Conservation (phyloP, 768 basidiomycete genomes). For the Pulveroboletus sp. region DNA sequence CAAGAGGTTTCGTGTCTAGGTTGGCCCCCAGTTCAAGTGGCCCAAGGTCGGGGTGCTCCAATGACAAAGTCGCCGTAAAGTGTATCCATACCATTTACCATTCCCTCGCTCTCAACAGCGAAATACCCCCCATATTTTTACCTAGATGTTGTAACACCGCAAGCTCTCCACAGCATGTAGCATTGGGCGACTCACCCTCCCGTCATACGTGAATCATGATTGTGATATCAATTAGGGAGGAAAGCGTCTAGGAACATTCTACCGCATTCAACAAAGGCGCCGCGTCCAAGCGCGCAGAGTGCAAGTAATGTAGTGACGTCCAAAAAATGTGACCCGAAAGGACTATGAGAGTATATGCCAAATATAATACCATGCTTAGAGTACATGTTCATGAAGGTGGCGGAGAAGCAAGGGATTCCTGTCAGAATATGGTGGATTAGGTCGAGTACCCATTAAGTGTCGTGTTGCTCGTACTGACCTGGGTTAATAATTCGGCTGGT, state of each 20-base stretch:
- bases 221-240: constrained; percentile 21
- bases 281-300: constrained; percentile 15
- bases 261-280: constrained; percentile 11
- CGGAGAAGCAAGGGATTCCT: constrained; percentile 72
- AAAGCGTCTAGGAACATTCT: constrained; percentile 13
- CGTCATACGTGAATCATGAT: constrained; percentile 12
- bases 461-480: constrained; percentile 38
- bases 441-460: constrained; percentile 17
- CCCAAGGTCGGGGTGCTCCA: constrained; percentile 49
- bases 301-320: constrained; percentile 22
- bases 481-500: constrained; percentile 57
- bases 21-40: constrained; percentile 57
- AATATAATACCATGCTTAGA: constrained; percentile 24
- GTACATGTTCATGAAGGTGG: constrained; percentile 46
- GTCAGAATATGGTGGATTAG: constrained; percentile 28
- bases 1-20: constrained; percentile 28
- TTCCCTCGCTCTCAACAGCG: constrained; percentile 40
- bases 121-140: constrained; percentile 23
- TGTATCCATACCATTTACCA: constrained; percentile 3
- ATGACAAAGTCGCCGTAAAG: background rate
- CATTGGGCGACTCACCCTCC: constrained; percentile 1
- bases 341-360: constrained; percentile 19
- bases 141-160: constrained; percentile 19
- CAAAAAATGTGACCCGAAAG: constrained; percentile 9
- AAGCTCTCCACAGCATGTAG: constrained; percentile 39